Conservation (phyloP, 768 basidiomycete genomes). For the Suillus americanus region DNA sequence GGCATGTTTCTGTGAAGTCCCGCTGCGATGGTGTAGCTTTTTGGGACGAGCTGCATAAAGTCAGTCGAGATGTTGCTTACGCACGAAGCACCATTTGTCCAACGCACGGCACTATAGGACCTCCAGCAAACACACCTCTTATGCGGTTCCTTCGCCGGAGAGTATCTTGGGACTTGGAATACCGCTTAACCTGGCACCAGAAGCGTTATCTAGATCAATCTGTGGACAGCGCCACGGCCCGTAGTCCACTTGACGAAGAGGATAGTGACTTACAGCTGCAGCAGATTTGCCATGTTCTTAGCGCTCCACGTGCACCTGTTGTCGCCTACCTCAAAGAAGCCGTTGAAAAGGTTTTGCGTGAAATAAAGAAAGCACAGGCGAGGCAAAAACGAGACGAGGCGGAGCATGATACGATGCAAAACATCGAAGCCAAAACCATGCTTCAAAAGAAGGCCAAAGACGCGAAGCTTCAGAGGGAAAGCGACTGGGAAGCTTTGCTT, state of each 20-base stretch:
- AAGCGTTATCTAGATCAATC: constrained; percentile 59
- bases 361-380: constrained; percentile 42
- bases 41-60: constrained; percentile 58
- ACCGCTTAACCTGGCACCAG: constrained; percentile 68
- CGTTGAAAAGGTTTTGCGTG: constrained; percentile 38
- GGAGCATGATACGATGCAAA: constrained; percentile 31
- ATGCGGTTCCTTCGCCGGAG: constrained; percentile 56
- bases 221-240: constrained; percentile 39
- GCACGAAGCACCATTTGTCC: constrained; percentile 19
- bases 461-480: constrained; percentile 55
- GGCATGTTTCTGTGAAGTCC: constrained; percentile 42
- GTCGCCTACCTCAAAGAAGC: constrained; percentile 42
- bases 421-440: constrained; percentile 47
- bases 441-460: constrained; percentile 67
- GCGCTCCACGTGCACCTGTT: constrained; percentile 54
- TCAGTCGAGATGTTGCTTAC: constrained; percentile 41
- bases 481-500: constrained; percentile 65
- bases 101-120: constrained; percentile 20
- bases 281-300: constrained; percentile 51
- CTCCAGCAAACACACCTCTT: constrained; percentile 30
- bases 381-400: constrained; percentile 33
- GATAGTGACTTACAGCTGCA: constrained; percentile 41
- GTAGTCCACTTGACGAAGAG: constrained; percentile 49
- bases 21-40: constrained; percentile 42
- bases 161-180: constrained; percentile 59